phyloP scores from a whole-genome alignment of 305 asterid species.

The Rubia tinctorum region DNA sequence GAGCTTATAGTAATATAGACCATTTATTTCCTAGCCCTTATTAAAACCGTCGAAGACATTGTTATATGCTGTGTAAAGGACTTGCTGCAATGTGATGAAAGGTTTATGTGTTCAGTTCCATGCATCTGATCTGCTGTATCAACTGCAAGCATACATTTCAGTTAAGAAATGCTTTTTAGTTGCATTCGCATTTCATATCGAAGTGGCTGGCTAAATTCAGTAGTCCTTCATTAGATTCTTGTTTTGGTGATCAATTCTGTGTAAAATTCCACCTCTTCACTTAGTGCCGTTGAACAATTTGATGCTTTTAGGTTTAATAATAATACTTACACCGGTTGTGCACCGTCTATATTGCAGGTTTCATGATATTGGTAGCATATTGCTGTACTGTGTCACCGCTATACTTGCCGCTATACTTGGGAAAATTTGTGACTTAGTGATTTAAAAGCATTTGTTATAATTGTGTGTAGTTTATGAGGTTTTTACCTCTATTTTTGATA shows the following conservation, averaged over 20 bases:
- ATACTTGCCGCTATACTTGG: slow-evolving; percentile 8
- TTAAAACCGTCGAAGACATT: background rate
- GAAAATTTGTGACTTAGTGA: background rate
- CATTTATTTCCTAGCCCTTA: background rate
- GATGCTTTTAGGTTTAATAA: background rate
- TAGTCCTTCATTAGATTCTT: no score
- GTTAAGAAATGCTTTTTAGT: no score
- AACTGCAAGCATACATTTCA: no score
- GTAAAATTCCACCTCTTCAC: background rate
- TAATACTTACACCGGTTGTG: background rate
- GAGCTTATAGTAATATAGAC: background rate
- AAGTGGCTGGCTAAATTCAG: no score
- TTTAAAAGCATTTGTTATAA: slow-evolving; percentile 6
- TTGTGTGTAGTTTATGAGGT: slow-evolving; percentile 26
- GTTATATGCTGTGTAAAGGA: no score
- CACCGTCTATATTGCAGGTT: slow-evolving; percentile 5
- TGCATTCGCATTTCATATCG: no score
- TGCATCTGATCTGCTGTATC: no score
- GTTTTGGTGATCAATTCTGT: no score
- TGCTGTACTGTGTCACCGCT: slow-evolving; percentile 4
- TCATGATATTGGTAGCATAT: slow-evolving; percentile 4
- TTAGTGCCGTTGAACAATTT: background rate
- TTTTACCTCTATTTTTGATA: slow-evolving; percentile 26
- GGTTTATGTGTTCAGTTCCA: no score
- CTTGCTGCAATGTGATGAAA: no score